Evolutionary conservation across 2,329 filamentous ascomycete genomes (phyloP).

Genomic region (Penicillium aurantiogriseum): DNA sequence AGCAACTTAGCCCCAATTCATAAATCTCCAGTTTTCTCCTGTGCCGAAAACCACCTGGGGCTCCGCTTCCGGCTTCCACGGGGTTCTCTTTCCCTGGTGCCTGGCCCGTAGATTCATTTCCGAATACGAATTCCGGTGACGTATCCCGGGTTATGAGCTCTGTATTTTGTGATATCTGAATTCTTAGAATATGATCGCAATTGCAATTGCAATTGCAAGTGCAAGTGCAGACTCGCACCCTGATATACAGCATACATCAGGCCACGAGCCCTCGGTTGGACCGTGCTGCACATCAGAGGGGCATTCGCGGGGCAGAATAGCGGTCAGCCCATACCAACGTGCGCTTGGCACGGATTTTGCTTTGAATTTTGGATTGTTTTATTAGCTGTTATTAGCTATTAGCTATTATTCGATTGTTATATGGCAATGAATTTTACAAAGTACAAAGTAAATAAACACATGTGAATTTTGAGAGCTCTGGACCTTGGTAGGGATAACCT

Average conservation of each 20-base stretch:
- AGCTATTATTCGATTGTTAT: too few species aligned
- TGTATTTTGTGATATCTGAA: not conserved
- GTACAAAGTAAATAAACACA: too few species aligned
- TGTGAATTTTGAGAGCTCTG: too few species aligned
- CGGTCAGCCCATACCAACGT: not conserved
- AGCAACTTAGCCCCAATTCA: not conserved
- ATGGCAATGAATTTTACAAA: too few species aligned
- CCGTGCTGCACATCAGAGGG: slow-evolving; percentile 3
- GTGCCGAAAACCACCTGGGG: not conserved
- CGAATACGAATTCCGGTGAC: not conserved
- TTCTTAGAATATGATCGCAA: not conserved
- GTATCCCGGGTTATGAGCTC: not conserved
- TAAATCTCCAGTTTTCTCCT: not conserved
- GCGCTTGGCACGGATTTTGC: not conserved
- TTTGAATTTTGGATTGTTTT: too few species aligned
- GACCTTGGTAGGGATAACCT: too few species aligned
- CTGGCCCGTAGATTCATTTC: not conserved
- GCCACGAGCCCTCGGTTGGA: slow-evolving; percentile 1
- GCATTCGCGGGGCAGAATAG: not conserved
- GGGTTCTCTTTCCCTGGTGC: not conserved
- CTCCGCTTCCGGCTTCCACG: slow-evolving; percentile 4
- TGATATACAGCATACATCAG: not conserved
- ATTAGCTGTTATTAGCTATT: not conserved
- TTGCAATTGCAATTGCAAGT: too few species aligned
- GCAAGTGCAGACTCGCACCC: too few species aligned